A percentile compares a stretch with the other conserved stretches of the same genome.
Conservation (phyloP, 306 rosid genomes). For the Prunus davidiana region DNA sequence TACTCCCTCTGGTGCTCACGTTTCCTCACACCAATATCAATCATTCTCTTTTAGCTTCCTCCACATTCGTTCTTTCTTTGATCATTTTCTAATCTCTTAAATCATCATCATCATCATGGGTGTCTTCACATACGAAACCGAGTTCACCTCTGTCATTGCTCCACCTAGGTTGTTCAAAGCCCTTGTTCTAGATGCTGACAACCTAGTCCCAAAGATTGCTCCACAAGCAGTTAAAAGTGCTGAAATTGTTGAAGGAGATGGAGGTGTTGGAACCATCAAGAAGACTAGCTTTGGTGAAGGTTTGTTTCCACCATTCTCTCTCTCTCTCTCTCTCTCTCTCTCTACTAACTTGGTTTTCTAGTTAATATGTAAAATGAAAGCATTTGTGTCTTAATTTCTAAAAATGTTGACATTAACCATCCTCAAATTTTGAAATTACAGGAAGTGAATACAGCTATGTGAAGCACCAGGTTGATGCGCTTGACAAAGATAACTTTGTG, state of each 20-base stretch:
- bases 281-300: conserved; percentile 35
- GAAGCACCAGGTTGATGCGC: conserved; percentile 33
- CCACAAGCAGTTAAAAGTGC: conserved; percentile 23
- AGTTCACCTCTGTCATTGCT: conserved; percentile 34
- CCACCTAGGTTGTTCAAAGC: conserved; percentile 49
- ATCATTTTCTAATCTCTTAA: no score
- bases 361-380: no score
- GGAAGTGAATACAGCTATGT: background rate
- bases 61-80: background rate
- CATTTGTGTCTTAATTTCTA: no score
- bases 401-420: no score
- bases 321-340: no score
- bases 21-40: conserved; percentile 20
- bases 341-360: background rate
- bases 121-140: conserved; percentile 20
- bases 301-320: background rate
- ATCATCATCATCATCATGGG: background rate
- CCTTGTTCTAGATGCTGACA: conserved; percentile 32
- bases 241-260: conserved; percentile 42
- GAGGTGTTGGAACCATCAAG: conserved; percentile 51
- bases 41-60: background rate
- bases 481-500: conserved; percentile 32
- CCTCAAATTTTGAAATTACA: conserved; percentile 14
- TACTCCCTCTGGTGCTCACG: background rate
- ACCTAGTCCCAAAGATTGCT: conserved; percentile 40